phyloP scores from a whole-genome alignment of 306 rosid genomes.

The Pyrus betulifolia region DNA sequence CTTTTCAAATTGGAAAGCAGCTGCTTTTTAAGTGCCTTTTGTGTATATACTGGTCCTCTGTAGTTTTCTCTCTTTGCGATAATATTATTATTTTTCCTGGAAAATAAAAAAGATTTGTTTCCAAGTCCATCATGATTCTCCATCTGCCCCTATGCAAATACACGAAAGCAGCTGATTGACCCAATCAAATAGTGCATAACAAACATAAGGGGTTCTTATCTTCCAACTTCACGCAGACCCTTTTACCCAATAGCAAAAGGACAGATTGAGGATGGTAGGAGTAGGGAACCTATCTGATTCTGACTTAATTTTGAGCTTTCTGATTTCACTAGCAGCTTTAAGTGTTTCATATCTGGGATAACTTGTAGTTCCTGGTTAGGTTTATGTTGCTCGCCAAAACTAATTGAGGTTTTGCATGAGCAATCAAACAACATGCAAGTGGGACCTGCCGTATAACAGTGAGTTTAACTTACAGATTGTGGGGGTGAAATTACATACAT shows the following conservation, averaged over 20 bases:
- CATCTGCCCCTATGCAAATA: background rate
- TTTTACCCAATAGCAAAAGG: background rate
- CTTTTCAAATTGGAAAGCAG: too few relatives aligned
- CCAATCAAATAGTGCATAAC: background rate
- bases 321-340: too few relatives aligned
- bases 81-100: background rate
- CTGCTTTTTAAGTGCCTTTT: too few relatives aligned
- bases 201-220: background rate
- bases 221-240: background rate
- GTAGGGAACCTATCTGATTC: too few relatives aligned
- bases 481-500: too few relatives aligned
- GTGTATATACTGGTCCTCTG: too few relatives aligned
- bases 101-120: background rate
- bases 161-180: background rate
- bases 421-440: background rate
- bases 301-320: too few relatives aligned
- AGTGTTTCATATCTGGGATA: too few relatives aligned
- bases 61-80: background rate
- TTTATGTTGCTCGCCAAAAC: background rate
- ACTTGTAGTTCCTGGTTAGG: too few relatives aligned
- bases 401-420: background rate
- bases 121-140: background rate
- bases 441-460: background rate
- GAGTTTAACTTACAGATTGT: too few relatives aligned
- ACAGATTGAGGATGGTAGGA: background rate